phyloP scores from a whole-genome alignment of 1,284 basidiomycete genomes.

The Sutorius eximius region DNA sequence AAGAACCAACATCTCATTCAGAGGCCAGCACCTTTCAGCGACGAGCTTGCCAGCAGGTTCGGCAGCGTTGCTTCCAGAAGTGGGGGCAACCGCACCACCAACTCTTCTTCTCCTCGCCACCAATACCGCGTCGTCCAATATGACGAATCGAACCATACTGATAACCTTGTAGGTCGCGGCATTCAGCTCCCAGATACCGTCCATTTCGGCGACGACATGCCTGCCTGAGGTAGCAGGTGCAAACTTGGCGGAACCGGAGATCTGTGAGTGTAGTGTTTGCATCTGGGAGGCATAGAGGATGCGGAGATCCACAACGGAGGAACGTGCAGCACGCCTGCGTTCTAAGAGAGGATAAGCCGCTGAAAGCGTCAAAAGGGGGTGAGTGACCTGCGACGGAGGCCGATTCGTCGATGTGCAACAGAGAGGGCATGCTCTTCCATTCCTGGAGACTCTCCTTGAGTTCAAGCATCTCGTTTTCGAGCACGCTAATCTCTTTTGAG shows the following conservation, averaged over 20 bases:
- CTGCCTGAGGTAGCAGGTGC: constrained; percentile 87
- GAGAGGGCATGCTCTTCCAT: constrained; percentile 93
- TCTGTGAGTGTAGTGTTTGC: constrained; percentile 84
- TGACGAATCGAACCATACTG: constrained; percentile 84
- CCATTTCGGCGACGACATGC: constrained; percentile 87
- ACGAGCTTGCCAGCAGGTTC: constrained; percentile 68
- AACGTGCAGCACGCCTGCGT: constrained; percentile 71
- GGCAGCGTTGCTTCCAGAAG: constrained; percentile 30
- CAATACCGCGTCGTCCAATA: constrained; percentile 90
- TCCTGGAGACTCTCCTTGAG: constrained; percentile 92
- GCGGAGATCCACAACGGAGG: constrained; percentile 90
- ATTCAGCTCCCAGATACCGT: constrained; percentile 84
- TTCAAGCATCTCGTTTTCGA: constrained; percentile 98
- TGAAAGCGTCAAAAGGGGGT: constrained; percentile 8
- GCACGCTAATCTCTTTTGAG: constrained; percentile 93
- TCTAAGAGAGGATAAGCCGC: constrained; percentile 35
- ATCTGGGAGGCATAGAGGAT: constrained; percentile 94
- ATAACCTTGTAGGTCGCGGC: constrained; percentile 94
- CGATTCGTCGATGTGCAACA: constrained; percentile 84
- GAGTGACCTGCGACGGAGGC: constrained; percentile 51
- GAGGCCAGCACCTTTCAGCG: constrained; percentile 89
- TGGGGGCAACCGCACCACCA: constrained; percentile 42
- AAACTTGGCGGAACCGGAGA: constrained; percentile 97
- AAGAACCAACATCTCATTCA: constrained; percentile 90
- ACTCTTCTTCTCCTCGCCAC: constrained; percentile 72